Conservation (phyloP, 2,329 filamentous ascomycete genomes). For the Tolypocladium tundrense region DNA sequence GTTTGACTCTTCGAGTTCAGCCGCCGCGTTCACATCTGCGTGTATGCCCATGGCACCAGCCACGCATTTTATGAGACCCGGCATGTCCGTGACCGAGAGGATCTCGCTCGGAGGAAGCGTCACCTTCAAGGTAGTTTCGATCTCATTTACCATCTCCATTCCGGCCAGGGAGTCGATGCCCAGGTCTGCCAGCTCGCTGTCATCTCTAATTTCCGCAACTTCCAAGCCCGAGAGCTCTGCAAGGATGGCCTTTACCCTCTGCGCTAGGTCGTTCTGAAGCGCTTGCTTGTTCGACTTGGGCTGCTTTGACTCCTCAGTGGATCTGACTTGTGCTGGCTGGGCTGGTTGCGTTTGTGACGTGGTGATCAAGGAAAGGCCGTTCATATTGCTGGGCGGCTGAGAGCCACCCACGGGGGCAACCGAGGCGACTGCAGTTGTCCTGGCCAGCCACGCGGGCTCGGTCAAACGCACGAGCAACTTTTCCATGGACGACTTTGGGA, state of each 20-base stretch:
- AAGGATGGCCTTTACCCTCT: slow-evolving; percentile 8
- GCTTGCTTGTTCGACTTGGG: background rate
- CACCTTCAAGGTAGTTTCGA: slow-evolving; percentile 25
- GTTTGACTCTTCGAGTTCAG: background rate
- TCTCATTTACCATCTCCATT: slow-evolving; percentile 34
- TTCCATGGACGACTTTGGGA: slow-evolving; percentile 2
- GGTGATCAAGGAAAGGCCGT: background rate
- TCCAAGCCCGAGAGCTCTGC: slow-evolving; percentile 24
- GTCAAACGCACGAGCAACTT: slow-evolving; percentile 1
- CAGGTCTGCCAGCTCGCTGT: slow-evolving; percentile 27
- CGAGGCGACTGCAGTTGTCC: background rate
- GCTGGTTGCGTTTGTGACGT: no score
- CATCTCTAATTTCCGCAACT: slow-evolving; percentile 22
- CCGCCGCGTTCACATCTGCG: background rate
- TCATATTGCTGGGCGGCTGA: no score
- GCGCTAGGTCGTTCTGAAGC: background rate
- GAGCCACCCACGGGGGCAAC: no score
- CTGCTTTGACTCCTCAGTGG: background rate
- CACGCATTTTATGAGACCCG: slow-evolving; percentile 1
- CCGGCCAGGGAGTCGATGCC: slow-evolving; percentile 41
- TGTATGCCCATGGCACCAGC: background rate
- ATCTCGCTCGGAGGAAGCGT: slow-evolving; percentile 4
- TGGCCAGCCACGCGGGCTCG: background rate
- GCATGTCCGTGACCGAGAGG: background rate
- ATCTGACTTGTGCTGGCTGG: no score